These are phyloP conservation scores for Colletotrichum sublineola DNA, from an alignment of 2,329 filamentous ascomycete species.

Conservation along the genomic window DNA sequence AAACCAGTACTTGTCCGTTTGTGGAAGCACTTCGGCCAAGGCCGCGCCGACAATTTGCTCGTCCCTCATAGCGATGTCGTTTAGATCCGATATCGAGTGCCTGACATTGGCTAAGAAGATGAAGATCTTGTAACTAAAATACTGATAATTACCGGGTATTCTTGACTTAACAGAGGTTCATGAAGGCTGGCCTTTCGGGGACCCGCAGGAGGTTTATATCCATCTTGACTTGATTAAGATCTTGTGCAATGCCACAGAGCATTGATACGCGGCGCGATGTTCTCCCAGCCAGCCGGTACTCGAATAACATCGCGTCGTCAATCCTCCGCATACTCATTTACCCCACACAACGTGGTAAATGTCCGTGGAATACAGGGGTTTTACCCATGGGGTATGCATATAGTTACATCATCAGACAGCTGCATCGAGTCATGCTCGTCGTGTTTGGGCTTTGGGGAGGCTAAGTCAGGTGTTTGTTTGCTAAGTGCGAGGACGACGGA, in stretches of 20 bases:
- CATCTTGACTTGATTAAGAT: not conserved
- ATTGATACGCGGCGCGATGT: slow-evolving; percentile 8
- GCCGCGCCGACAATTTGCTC: slow-evolving; percentile 48
- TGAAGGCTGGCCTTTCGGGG: not conserved
- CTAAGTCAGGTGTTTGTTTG: not conserved
- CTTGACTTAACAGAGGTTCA: not conserved
- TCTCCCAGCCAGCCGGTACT: slow-evolving; percentile 15
- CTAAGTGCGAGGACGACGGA: slow-evolving; percentile 30
- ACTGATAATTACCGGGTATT: too few species aligned
- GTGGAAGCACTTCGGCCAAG: slow-evolving; percentile 53
- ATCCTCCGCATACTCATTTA: slow-evolving; percentile 27
- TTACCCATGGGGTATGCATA: slow-evolving; percentile 34
- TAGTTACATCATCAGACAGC: slow-evolving; percentile 30
- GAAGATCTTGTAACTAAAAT: not conserved
- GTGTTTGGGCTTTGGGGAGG: not conserved
- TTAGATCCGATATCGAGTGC: slow-evolving; percentile 19
- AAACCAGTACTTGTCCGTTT: slow-evolving; percentile 58
- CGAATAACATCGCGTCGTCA: slow-evolving; percentile 5
- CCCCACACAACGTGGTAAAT: slow-evolving; percentile 34
- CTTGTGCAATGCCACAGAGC: not conserved
- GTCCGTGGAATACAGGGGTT: slow-evolving; percentile 17
- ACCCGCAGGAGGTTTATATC: slow-evolving; percentile 32
- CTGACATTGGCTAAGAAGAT: slow-evolving; percentile 2
- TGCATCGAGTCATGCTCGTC: slow-evolving; percentile 25
- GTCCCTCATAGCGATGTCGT: slow-evolving; percentile 15